A percentile compares a stretch with the other conserved stretches of the same genome.
phyloP scores from a whole-genome alignment of 148 eudicot species.

The Silene conica region DNA sequence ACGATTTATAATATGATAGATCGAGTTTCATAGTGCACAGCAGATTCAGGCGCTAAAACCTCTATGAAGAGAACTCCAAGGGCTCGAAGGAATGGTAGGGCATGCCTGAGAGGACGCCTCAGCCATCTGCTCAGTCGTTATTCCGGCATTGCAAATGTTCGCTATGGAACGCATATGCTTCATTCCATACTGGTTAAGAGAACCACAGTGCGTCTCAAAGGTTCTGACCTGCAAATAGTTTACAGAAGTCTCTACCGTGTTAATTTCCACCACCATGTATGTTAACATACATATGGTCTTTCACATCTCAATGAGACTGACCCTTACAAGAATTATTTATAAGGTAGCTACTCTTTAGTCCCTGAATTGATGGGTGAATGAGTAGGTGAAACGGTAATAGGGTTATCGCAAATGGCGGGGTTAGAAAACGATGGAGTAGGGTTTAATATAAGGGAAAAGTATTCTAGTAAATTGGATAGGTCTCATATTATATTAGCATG shows the following conservation, averaged over 20 bases:
- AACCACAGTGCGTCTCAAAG: constrained; percentile 83
- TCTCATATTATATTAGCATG: too few relatives aligned
- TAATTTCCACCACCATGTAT: not conserved
- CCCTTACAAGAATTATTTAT: not conserved
- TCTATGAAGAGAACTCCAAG: constrained; percentile 78
- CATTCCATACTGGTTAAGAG: constrained; percentile 91
- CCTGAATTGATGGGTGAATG: not conserved
- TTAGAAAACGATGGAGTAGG: not conserved
- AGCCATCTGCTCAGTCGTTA: constrained; percentile 59
- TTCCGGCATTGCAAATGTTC: constrained; percentile 86
- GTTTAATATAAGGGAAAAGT: not conserved
- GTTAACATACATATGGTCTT: too few relatives aligned
- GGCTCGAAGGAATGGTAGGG: constrained; percentile 51
- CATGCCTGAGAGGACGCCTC: constrained; percentile 90
- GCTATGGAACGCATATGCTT: constrained; percentile 95
- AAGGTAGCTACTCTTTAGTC: not conserved
- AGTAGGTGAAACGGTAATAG: not conserved
- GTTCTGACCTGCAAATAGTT: constrained; percentile 60
- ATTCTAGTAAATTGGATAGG: too few relatives aligned
- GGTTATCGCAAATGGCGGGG: not conserved
- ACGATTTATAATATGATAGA: not conserved
- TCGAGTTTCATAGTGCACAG: not conserved
- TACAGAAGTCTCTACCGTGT: not conserved
- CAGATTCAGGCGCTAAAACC: constrained; percentile 74
- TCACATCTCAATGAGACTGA: not conserved